Base-by-base conservation (phyloP, 495 filamentous ascomycete genomes). In the Darksidea phi region DNA sequence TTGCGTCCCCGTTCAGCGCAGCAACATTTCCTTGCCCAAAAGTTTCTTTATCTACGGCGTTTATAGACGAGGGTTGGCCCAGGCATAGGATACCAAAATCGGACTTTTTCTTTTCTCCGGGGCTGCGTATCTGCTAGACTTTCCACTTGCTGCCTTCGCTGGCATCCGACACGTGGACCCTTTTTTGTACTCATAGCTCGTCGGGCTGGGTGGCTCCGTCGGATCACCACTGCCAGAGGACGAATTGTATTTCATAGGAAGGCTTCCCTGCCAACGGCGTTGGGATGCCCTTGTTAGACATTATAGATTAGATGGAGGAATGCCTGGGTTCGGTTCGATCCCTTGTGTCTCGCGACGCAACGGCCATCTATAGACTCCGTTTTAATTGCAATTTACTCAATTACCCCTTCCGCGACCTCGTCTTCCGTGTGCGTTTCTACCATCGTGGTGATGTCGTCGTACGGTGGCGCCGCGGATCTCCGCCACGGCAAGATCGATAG, bases 21-120 rank as follows among this genome's bases (percentile, higher is more conserved):
- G 59, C 42, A n/a, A 24, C 58, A 54, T 63, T 21, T 61, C 49
- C 36, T 63, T 49, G 24, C 42, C 7, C 45, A 46, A 66, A 66
- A 66, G 59, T 25, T 61, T 25, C 26, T 12, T 43, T 54, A 41
- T 46, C 26, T 57, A n/a, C 56, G 66, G 66, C 66, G 66, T 69
- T 68, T 50, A 42, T 66, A 69, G 62, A 69, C 21, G 54, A 50
- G 57, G 66, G 37, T 48, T 18, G 61, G 61, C 66, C 61, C 61
- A 64, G 66, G 66, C 57, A 68, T 48, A 61, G 66, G 65, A 65
- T 65, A 57, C 61, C 64, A 65, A 61, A 68, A 66, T 57, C 51
- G 43, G 66, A 42, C 13, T 62, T 66, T 63, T 25, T 60, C 17
- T 54, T 64, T 57, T 64, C 38, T 51, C 48, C 43, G 32, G 61